Percentiles rank a stretch among this genome's conserved stretches.
Evolutionary conservation across 345 rosid species (phyloP).

Genomic region (Heritiera littoralis): DNA sequence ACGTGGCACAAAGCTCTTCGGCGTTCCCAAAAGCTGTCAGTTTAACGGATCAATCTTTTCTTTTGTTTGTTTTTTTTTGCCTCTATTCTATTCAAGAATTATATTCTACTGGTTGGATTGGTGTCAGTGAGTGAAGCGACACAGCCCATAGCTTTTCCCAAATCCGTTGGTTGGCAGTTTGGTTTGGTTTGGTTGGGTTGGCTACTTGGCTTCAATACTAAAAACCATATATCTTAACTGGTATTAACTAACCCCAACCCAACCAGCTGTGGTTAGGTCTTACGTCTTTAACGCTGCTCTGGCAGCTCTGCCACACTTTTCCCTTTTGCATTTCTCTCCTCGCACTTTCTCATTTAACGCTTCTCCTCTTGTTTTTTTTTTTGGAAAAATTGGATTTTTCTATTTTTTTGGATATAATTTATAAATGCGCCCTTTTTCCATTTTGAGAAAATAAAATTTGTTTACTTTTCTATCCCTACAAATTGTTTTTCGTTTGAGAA

Average conservation of each 20-base stretch:
- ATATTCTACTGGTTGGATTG: background rate
- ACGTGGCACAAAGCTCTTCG: constrained; percentile 2
- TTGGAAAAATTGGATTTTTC: background rate
- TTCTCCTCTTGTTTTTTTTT: too few relatives aligned
- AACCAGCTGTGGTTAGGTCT: constrained; percentile 12
- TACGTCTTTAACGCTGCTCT: constrained; percentile 6
- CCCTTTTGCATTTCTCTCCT: constrained; percentile 20
- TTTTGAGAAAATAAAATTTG: background rate
- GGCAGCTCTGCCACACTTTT: background rate
- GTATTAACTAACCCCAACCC: constrained; percentile 13
- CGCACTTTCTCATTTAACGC: background rate
- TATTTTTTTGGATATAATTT: background rate
- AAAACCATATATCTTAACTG: background rate
- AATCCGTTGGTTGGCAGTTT: constrained; percentile 26
- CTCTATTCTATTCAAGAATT: background rate
- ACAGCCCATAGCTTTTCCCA: constrained; percentile 39
- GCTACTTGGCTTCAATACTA: background rate
- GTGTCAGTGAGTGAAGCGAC: background rate
- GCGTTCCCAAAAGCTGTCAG: background rate
- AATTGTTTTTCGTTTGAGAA: too few relatives aligned
- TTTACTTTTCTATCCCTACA: background rate
- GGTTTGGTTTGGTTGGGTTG: too few relatives aligned
- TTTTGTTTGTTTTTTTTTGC: too few relatives aligned
- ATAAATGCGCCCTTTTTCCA: too few relatives aligned
- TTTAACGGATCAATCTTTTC: background rate